A percentile compares a stretch with the other conserved stretches of the same genome.
Evolutionary conservation across 345 rosid species (phyloP).

Genomic region (Linum trigynum): DNA sequence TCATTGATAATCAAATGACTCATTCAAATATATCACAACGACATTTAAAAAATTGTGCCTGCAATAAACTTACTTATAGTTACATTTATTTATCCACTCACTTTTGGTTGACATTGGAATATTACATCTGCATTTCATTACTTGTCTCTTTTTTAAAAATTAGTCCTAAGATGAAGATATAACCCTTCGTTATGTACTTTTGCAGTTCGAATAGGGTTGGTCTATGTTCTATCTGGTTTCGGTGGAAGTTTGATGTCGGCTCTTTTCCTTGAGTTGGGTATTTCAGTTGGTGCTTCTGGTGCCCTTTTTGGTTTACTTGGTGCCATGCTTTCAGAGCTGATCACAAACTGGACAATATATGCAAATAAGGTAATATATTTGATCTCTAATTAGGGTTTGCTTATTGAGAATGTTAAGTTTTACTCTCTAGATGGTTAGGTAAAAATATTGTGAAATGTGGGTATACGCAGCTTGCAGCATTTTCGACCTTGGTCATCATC

Average conservation of each 20-base stretch:
- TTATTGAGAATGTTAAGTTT: no score
- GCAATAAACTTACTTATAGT: neutral
- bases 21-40: no score
- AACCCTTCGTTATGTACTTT: neutral
- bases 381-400: neutral
- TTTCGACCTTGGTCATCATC: slow-evolving; percentile 5
- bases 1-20: no score
- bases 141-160: neutral
- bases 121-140: neutral
- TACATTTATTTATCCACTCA: neutral
- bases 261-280: slow-evolving; percentile 5
- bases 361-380: slow-evolving; percentile 2
- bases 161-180: neutral
- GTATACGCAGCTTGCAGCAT: slow-evolving; percentile 5
- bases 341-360: slow-evolving; percentile 7
- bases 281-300: slow-evolving; percentile 11
- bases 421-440: neutral
- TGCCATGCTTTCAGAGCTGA: slow-evolving; percentile 8
- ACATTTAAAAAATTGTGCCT: no score
- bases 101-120: neutral
- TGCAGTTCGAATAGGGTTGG: slow-evolving; percentile 10
- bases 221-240: slow-evolving; percentile 1
- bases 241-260: slow-evolving; percentile 11
- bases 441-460: neutral
- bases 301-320: slow-evolving; percentile 11